Evolutionary conservation across 352 stramenopile genomes (phyloP).

Genomic region (Aphanomyces astaci): DNA sequence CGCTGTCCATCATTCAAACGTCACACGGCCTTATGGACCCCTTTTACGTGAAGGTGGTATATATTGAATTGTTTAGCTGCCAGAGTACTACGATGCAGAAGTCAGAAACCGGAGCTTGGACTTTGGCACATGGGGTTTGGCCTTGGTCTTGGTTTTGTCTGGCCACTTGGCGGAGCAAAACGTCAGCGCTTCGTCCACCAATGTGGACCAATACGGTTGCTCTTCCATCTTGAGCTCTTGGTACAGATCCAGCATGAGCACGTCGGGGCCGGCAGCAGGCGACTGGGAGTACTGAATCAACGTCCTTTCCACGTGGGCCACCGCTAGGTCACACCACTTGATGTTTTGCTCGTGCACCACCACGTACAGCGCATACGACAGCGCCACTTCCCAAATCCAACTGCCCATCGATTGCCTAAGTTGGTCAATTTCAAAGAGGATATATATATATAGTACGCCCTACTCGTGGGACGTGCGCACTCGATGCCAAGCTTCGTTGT

Average conservation of each 20-base stretch:
- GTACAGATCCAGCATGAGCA: background rate
- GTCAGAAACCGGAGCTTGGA: constrained; percentile 7
- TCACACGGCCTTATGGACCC: too few species aligned
- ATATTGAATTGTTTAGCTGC: too few species aligned
- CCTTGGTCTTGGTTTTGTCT: constrained; percentile 19
- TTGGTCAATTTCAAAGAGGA: background rate
- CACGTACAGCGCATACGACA: constrained; percentile 14
- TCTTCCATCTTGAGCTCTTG: constrained; percentile 19
- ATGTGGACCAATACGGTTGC: constrained; percentile 1
- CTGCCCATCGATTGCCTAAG: constrained; percentile 16
- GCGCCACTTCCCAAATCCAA: constrained; percentile 19
- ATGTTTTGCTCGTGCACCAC: constrained; percentile 1
- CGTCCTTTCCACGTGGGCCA: background rate
- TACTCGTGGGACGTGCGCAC: constrained; percentile 8
- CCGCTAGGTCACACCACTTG: background rate
- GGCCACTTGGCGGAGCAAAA: constrained; percentile 19
- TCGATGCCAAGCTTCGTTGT: constrained; percentile 13
- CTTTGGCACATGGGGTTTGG: background rate
- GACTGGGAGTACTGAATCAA: background rate
- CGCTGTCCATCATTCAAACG: too few species aligned
- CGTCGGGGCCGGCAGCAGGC: background rate
- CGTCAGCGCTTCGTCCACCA: constrained; percentile 15
- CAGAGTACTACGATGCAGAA: background rate
- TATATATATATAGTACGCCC: too few species aligned
- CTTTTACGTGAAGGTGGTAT: too few species aligned